Evolutionary conservation across 495 filamentous ascomycete genomes (phyloP).

Genomic region (Talaromyces proteolyticus): DNA sequence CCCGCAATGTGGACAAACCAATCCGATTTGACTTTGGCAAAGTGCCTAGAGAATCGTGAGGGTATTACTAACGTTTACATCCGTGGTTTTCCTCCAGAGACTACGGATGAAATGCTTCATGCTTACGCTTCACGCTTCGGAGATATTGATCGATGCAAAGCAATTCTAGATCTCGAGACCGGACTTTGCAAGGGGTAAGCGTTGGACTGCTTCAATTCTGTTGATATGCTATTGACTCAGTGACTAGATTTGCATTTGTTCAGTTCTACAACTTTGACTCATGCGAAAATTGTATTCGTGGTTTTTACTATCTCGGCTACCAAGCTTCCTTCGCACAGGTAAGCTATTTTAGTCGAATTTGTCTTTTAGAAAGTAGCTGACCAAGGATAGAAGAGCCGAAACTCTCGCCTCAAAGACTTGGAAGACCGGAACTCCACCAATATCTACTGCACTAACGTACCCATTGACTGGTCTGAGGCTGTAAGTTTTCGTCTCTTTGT

Average conservation of each 20-base stretch:
- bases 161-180: slow-evolving; percentile 89
- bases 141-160: slow-evolving; percentile 87
- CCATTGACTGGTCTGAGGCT: slow-evolving; percentile 80
- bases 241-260: slow-evolving; percentile 83
- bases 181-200: slow-evolving; percentile 90
- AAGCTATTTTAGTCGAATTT: slow-evolving; percentile 7
- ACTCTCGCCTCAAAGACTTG: slow-evolving; percentile 88
- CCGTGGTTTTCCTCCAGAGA: slow-evolving; percentile 87
- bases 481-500: slow-evolving; percentile 37
- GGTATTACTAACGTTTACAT: slow-evolving; percentile 96
- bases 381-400: slow-evolving; percentile 76
- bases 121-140: slow-evolving; percentile 83
- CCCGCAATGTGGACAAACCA: slow-evolving; percentile 74
- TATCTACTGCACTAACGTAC: slow-evolving; percentile 94
- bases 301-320: slow-evolving; percentile 89
- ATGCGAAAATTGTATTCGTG: slow-evolving; percentile 91
- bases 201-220: too few species aligned
- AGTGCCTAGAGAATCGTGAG: slow-evolving; percentile 84
- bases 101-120: slow-evolving; percentile 83
- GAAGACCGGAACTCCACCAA: slow-evolving; percentile 85
- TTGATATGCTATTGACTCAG: background rate
- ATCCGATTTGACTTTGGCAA: slow-evolving; percentile 73
- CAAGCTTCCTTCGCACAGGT: slow-evolving; percentile 95
- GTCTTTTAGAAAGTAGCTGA: slow-evolving; percentile 11
- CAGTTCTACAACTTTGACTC: slow-evolving; percentile 83